phyloP scores from a whole-genome alignment of 177 flowering plant genomes.

The Vitis hybrid region DNA sequence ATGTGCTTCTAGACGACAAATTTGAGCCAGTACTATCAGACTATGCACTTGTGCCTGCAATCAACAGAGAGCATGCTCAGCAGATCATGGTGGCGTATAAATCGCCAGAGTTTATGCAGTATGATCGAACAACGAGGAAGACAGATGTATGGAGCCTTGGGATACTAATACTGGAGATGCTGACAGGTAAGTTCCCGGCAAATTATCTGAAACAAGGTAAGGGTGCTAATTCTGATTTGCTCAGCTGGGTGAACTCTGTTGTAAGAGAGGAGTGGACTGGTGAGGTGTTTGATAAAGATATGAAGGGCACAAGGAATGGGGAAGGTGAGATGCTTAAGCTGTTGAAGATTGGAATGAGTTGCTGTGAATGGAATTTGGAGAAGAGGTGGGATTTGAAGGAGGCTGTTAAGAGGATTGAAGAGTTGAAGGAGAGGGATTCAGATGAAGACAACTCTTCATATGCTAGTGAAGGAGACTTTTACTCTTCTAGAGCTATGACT shows the following conservation, averaged over 20 bases:
- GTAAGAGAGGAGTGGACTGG: constrained; percentile 61
- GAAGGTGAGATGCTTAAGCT: constrained; percentile 55
- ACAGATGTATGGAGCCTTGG: constrained; percentile 63
- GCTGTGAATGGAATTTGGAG: constrained; percentile 44
- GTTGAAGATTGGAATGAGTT: constrained; percentile 55
- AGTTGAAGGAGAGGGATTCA: constrained; percentile 42
- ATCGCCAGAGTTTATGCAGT: constrained; percentile 45
- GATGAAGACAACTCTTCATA: constrained; percentile 29
- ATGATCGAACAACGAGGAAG: constrained; percentile 26
- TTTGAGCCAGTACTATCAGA: constrained; percentile 38
- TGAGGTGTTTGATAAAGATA: constrained; percentile 53
- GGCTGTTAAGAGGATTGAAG: constrained; percentile 45
- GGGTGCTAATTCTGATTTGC: constrained; percentile 33
- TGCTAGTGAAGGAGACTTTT: constrained; percentile 27
- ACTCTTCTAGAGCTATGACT: constrained; percentile 32
- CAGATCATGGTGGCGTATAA: constrained; percentile 53
- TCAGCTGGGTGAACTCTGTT: constrained; percentile 53
- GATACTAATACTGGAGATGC: constrained; percentile 47
- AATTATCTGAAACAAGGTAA: constrained; percentile 36
- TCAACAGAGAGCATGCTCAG: constrained; percentile 40
- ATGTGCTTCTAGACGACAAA: constrained; percentile 40
- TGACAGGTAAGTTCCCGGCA: constrained; percentile 58
- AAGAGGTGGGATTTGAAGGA: constrained; percentile 38
- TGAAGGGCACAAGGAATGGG: constrained; percentile 26
- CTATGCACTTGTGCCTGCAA: constrained; percentile 31